Conservation (phyloP, 768 basidiomycete genomes). For the Phanerochaete sordida region DNA sequence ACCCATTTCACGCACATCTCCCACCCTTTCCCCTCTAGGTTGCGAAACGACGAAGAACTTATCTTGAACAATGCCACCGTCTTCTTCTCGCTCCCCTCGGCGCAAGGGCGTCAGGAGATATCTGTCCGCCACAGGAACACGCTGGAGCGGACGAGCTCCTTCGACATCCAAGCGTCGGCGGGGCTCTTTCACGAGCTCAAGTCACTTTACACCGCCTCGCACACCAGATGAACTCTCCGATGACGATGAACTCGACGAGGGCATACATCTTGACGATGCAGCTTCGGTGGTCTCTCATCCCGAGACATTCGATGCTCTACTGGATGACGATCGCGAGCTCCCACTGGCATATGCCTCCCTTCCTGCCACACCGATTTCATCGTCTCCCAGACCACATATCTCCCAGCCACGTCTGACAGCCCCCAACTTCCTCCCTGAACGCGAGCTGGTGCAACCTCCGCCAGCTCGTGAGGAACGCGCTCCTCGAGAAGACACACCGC, state of each 20-base stretch:
- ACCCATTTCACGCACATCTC: neutral
- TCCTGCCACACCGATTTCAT: constrained; percentile 66
- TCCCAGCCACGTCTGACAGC: constrained; percentile 20
- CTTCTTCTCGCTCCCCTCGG: constrained; percentile 22
- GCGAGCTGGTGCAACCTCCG: neutral
- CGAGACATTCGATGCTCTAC: constrained; percentile 6
- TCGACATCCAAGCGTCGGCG: constrained; percentile 14
- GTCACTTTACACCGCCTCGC: constrained; percentile 14
- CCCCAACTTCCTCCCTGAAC: constrained; percentile 7
- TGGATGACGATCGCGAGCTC: neutral
- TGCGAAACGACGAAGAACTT: neutral
- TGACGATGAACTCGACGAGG: constrained; percentile 18
- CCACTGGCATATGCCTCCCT: constrained; percentile 68
- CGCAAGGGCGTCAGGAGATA: constrained; percentile 22
- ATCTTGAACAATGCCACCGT: constrained; percentile 15
- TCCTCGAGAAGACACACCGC: constrained; percentile 27
- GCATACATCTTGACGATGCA: constrained; percentile 8
- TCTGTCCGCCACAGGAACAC: constrained; percentile 20
- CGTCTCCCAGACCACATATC: constrained; percentile 31
- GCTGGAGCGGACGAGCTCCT: constrained; percentile 14
- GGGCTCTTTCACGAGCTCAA: constrained; percentile 17
- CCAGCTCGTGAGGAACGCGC: constrained; percentile 11
- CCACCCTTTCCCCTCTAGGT: neutral
- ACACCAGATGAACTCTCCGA: neutral
- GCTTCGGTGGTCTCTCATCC: constrained; percentile 8